Percentiles rank a stretch among this genome's conserved stretches.
Evolutionary conservation across 257 asterid species (phyloP).

Genomic region (Nicotiana otophora): DNA sequence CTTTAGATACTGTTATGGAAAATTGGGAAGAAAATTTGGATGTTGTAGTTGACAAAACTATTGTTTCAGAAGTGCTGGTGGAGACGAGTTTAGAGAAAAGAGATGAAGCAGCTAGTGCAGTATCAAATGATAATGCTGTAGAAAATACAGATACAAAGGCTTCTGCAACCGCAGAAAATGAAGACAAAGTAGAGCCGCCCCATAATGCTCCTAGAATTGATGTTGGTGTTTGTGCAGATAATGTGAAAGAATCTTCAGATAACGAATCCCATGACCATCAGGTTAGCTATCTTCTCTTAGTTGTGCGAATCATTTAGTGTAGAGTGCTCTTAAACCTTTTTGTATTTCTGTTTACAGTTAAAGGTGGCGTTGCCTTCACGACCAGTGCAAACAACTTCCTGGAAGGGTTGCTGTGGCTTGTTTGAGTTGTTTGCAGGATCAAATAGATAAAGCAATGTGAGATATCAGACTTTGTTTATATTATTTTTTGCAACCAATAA

Average conservation of each 20-base stretch:
- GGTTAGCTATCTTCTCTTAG: slow-evolving; percentile 30
- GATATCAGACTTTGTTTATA: neutral
- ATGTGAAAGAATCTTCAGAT: slow-evolving; percentile 26
- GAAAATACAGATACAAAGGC: slow-evolving; percentile 19
- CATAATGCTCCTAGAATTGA: slow-evolving; percentile 14
- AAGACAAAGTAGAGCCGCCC: slow-evolving; percentile 14
- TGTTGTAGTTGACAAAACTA: neutral
- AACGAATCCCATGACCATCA: slow-evolving; percentile 20
- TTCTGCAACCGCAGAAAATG: slow-evolving; percentile 8
- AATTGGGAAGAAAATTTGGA: neutral
- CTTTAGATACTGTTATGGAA: slow-evolving; percentile 1
- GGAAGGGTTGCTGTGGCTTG: slow-evolving; percentile 71
- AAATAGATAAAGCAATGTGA: slow-evolving; percentile 33
- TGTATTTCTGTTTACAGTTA: slow-evolving; percentile 34
- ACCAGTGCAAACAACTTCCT: slow-evolving; percentile 47
- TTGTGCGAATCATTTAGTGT: neutral
- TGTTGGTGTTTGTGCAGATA: slow-evolving; percentile 5
- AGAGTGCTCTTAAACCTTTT: neutral
- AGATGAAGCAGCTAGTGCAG: slow-evolving; percentile 8
- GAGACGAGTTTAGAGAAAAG: slow-evolving; percentile 2
- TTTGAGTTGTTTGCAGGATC: slow-evolving; percentile 45
- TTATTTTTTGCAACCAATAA: neutral
- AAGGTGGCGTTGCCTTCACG: slow-evolving; percentile 23
- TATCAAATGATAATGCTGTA: neutral
- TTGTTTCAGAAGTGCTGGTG: slow-evolving; percentile 9